Conservation (phyloP, 192 early-diverging fungal species). For the Entophlyctis luteolus region DNA sequence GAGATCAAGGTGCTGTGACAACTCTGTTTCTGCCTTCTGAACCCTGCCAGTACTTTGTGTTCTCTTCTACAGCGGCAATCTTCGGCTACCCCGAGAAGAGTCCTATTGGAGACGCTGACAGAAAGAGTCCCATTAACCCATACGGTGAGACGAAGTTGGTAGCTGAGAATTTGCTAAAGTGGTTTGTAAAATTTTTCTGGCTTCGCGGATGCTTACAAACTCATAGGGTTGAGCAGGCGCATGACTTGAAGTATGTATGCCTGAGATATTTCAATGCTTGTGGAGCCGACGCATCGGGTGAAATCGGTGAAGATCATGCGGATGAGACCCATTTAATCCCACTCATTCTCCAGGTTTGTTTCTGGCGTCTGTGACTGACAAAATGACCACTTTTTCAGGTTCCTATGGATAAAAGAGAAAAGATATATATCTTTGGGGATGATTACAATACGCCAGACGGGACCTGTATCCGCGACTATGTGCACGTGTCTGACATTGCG, state of each 20-base stretch:
- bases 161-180: conserved; percentile 82
- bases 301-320: conserved; percentile 88
- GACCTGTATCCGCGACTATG: conserved; percentile 89
- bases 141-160: conserved; percentile 97
- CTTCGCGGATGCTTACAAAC: neutral
- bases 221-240: conserved; percentile 41
- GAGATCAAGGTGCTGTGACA: conserved; percentile 53
- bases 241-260: conserved; percentile 48
- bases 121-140: conserved; percentile 76
- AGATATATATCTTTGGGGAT: conserved; percentile 83
- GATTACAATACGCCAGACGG: conserved; percentile 93
- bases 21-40: neutral
- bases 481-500: conserved; percentile 92
- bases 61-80: conserved; percentile 90
- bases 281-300: conserved; percentile 84
- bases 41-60: conserved; percentile 71
- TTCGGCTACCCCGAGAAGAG: conserved; percentile 74
- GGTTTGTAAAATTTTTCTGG: conserved; percentile 25
- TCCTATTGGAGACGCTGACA: conserved; percentile 69
- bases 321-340: conserved; percentile 90
- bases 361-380: neutral
- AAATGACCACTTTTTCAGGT: conserved; percentile 48
- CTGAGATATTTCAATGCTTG: conserved; percentile 93
- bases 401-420: conserved; percentile 74
- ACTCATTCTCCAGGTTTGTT: conserved; percentile 62